These are phyloP conservation scores for Fragaria vesca DNA, from an alignment of 306 rosid genomes.

Conservation along the genomic window DNA sequence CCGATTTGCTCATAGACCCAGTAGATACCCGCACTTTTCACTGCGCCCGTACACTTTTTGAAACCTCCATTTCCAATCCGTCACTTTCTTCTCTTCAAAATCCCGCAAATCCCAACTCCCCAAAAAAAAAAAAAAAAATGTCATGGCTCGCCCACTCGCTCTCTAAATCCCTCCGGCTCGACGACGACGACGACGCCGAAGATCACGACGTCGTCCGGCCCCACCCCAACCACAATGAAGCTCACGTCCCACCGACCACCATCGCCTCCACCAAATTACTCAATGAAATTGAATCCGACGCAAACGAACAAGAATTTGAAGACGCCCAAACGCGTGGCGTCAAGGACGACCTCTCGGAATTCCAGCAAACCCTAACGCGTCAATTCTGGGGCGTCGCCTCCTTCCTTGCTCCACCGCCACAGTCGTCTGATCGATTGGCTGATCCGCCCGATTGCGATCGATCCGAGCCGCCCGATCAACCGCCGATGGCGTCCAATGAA, in stretches of 20 bases:
- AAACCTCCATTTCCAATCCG: conserved; percentile 14
- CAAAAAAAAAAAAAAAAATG: conserved; percentile 34
- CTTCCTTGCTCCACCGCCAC: conserved; percentile 57
- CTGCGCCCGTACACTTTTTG: neutral
- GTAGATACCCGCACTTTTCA: conserved; percentile 1
- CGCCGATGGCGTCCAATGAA: conserved; percentile 18
- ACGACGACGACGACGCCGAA: conserved; percentile 29
- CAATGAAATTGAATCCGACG: conserved; percentile 24
- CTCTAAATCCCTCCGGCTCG: conserved; percentile 66
- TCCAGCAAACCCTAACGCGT: conserved; percentile 77
- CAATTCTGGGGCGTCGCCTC: conserved; percentile 92
- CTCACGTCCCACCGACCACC: conserved; percentile 19
- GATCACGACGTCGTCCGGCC: neutral
- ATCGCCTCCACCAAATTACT: conserved; percentile 8
- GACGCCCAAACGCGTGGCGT: conserved; percentile 60
- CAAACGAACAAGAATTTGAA: conserved; percentile 5
- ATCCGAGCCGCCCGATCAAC: conserved; percentile 23
- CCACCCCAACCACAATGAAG: conserved; percentile 29
- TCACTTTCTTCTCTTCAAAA: conserved; percentile 25
- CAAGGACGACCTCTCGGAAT: conserved; percentile 73
- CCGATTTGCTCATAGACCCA: conserved; percentile 8
- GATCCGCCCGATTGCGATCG: conserved; percentile 21
- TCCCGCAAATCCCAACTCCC: neutral
- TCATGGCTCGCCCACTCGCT: conserved; percentile 90
- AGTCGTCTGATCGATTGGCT: conserved; percentile 20